Evolutionary conservation across 805 yeast genomes (phyloP).

Genomic region (Candida wancherniae): DNA sequence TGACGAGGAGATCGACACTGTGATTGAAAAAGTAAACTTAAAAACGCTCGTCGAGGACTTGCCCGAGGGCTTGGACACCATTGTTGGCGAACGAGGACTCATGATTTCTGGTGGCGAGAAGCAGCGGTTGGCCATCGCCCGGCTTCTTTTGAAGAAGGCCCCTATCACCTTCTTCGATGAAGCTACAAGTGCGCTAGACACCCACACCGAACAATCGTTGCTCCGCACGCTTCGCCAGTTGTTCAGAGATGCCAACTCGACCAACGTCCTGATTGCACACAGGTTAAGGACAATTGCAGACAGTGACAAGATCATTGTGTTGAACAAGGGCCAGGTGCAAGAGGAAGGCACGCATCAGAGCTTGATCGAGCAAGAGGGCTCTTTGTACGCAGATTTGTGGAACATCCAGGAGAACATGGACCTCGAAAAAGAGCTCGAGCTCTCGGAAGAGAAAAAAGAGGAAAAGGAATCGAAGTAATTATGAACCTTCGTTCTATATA

Average conservation of each 20-base stretch:
- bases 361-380: slow-evolving; percentile 47
- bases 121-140: slow-evolving; percentile 89
- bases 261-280: slow-evolving; percentile 91
- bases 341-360: slow-evolving; percentile 84
- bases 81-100: slow-evolving; percentile 96
- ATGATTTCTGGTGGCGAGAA: slow-evolving; percentile 99
- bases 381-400: slow-evolving; percentile 83
- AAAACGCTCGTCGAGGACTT: slow-evolving; percentile 57
- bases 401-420: slow-evolving; percentile 81
- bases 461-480: neutral
- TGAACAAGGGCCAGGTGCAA: slow-evolving; percentile 69
- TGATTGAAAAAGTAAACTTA: slow-evolving; percentile 67
- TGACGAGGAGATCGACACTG: slow-evolving; percentile 63
- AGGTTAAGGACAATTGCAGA: slow-evolving; percentile 91
- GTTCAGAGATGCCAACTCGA: slow-evolving; percentile 52
- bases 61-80: slow-evolving; percentile 80
- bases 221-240: slow-evolving; percentile 67
- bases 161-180: slow-evolving; percentile 95
- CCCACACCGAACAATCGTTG: slow-evolving; percentile 88
- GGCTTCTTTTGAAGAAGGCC: slow-evolving; percentile 79
- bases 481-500: no score
- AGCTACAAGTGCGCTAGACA: slow-evolving; percentile 94
- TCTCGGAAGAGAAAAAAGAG: neutral
- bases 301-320: slow-evolving; percentile 86
- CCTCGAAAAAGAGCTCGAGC: slow-evolving; percentile 29